A percentile compares a stretch with the other conserved stretches of the same genome.
phyloP scores from a whole-genome alignment of 2,329 filamentous ascomycete species.

The Neocucurbitaria cava region DNA sequence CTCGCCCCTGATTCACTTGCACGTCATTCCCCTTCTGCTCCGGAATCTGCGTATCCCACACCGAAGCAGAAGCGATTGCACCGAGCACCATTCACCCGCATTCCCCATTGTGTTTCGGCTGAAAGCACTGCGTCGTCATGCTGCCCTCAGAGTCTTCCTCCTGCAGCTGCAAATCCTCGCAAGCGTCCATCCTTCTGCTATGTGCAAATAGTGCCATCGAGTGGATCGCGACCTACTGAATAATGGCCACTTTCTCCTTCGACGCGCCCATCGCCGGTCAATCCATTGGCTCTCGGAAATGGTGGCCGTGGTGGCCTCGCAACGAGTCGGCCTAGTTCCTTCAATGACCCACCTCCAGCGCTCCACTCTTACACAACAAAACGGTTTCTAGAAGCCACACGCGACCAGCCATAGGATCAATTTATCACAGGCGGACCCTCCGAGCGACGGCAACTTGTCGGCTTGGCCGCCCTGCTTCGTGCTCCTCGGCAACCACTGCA shows the following conservation, averaged over 20 bases:
- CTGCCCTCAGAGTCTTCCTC: slow-evolving; percentile 23
- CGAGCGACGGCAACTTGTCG: slow-evolving; percentile 4
- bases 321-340: slow-evolving; percentile 12
- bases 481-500: slow-evolving; percentile 27
- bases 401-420: slow-evolving; percentile 20
- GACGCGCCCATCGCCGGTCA: slow-evolving; percentile 5
- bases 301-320: slow-evolving; percentile 5
- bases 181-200: slow-evolving; percentile 5
- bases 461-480: slow-evolving; percentile 6
- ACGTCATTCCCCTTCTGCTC: slow-evolving; percentile 15
- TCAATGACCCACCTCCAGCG: slow-evolving; percentile 5
- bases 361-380: slow-evolving; percentile 11
- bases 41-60: slow-evolving; percentile 9
- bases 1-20: slow-evolving; percentile 2
- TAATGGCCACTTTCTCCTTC: slow-evolving; percentile 2
- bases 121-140: slow-evolving; percentile 20
- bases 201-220: not conserved
- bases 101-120: slow-evolving; percentile 17
- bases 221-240: slow-evolving; percentile 10
- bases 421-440: slow-evolving; percentile 18
- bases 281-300: slow-evolving; percentile 8
- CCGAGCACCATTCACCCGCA: slow-evolving; percentile 4
- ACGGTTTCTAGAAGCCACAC: slow-evolving; percentile 29
- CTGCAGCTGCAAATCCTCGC: slow-evolving; percentile 19
- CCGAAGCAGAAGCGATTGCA: not conserved